Percentiles rank a stretch among this genome's conserved stretches.
These are phyloP conservation scores for Bodo saltans DNA, from an alignment of 78 protist species.

Conservation along the genomic window DNA sequence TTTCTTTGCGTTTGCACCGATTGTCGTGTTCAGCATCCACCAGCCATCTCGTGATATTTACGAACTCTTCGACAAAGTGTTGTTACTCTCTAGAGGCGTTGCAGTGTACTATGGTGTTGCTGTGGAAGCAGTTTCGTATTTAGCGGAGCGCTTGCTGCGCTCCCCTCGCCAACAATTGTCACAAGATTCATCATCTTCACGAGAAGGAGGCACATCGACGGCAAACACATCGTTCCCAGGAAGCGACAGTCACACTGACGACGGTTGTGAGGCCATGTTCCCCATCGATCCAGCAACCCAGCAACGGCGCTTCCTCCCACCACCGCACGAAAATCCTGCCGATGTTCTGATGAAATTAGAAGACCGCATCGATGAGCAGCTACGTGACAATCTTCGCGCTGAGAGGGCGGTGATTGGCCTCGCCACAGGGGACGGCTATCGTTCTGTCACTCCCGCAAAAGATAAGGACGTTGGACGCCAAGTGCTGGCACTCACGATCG, in stretches of 20 bases:
- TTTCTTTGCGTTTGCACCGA: neutral
- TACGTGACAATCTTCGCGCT: neutral
- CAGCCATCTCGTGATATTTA: slow-evolving; percentile 42
- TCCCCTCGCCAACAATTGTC: no score
- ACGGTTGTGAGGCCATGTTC: no score
- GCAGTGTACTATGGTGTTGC: slow-evolving; percentile 25
- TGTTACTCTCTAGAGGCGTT: slow-evolving; percentile 23
- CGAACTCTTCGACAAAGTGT: slow-evolving; percentile 13
- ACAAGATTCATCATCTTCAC: no score
- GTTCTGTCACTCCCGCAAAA: neutral
- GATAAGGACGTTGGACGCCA: neutral
- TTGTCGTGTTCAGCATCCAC: slow-evolving; percentile 42
- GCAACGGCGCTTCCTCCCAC: no score
- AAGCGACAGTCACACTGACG: neutral
- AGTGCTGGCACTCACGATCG: neutral
- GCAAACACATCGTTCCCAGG: no score
- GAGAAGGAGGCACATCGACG: no score
- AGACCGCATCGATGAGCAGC: neutral
- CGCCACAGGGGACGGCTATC: neutral
- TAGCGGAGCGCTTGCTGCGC: neutral
- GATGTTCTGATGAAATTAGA: neutral
- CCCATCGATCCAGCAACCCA: no score
- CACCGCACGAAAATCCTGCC: neutral
- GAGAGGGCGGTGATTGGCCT: neutral
- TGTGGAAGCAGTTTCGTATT: neutral